Conservation (phyloP, 345 rosid genomes). For the Eucalyptus brandiana region DNA sequence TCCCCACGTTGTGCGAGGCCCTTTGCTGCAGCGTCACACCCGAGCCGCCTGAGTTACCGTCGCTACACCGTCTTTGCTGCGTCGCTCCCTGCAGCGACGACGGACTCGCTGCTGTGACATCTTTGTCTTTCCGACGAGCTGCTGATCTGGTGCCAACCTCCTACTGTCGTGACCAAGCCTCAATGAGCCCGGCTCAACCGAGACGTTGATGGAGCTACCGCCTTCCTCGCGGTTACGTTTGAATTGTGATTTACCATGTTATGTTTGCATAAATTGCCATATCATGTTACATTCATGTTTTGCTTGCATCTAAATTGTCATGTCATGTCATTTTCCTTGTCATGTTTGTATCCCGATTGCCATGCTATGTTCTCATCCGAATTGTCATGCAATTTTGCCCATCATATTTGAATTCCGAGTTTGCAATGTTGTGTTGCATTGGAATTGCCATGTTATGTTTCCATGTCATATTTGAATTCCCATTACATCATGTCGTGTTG, state of each 20-base stretch:
- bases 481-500: neutral
- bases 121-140: too few relatives aligned
- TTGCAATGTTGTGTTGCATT: neutral
- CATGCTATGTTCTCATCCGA: neutral
- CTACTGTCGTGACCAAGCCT: too few relatives aligned
- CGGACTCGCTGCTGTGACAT: too few relatives aligned
- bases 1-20: too few relatives aligned
- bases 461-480: neutral
- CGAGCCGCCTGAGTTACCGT: too few relatives aligned
- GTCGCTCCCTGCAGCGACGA: fast-evolving
- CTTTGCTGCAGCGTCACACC: too few relatives aligned
- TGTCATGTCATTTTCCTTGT: neutral
- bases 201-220: too few relatives aligned
- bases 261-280: neutral
- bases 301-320: neutral
- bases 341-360: neutral
- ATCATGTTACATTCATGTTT: neutral
- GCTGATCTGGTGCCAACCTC: too few relatives aligned
- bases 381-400: neutral
- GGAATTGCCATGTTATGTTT: neutral
- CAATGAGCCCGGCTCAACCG: too few relatives aligned
- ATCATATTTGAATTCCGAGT: neutral
- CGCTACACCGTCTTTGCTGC: too few relatives aligned
- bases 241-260: neutral
- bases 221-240: too few relatives aligned